Base-by-base conservation (phyloP, 352 stramenopile species). In the Phytophthora ohioensis region DNA sequence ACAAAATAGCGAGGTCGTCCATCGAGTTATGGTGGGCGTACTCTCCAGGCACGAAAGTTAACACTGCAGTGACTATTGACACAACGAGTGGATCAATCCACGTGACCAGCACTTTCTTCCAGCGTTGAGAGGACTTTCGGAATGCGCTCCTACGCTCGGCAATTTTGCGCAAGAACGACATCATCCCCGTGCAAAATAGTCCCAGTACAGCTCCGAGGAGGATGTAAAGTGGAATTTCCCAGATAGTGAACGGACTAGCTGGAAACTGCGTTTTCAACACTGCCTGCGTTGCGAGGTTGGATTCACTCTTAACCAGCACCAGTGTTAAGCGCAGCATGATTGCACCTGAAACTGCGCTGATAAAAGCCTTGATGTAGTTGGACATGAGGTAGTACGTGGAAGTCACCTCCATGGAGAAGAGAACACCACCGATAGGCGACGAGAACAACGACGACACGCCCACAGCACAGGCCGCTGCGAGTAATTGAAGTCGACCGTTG, bases 371-470 rank as follows among this genome's bases (percentile, higher is more conserved):
- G 68, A 93, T 93, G 78, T 97, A 97, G 77, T 96, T 96, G 58
- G 85, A 93, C 64, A 94, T 93, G 63, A 96, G 75, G 57, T 95
- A 96, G 72, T 95, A 97, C 8, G 90, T 95, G 15, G 88, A 81
- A 0, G 89, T 96, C 34, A 98, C 94, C 60, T 99, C 96, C 71
- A 99, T 97, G 1, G 87, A 97, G 76, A 98, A 99, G 30, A 98
- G 78, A 13, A 98, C 96, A 10, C 94, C 95, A 15, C 95, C 96
- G 30, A 98, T 97, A 9, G 95, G 92, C 0, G 96, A 94, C 4
- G 93, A 97, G 77, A 98, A 98, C 2, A 94, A 91, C 17, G 93
- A 96, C 27, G 94, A 91, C 13, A 99, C 93, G 27, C 96, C 96
- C 3, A 97, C 93, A 3, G 94, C 95, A 73, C 91, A 98, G 6